A percentile compares a stretch with the other conserved stretches of the same genome.
phyloP scores from a whole-genome alignment of 1,284 basidiomycete species.

The Lentinula novae-zelandiae region DNA sequence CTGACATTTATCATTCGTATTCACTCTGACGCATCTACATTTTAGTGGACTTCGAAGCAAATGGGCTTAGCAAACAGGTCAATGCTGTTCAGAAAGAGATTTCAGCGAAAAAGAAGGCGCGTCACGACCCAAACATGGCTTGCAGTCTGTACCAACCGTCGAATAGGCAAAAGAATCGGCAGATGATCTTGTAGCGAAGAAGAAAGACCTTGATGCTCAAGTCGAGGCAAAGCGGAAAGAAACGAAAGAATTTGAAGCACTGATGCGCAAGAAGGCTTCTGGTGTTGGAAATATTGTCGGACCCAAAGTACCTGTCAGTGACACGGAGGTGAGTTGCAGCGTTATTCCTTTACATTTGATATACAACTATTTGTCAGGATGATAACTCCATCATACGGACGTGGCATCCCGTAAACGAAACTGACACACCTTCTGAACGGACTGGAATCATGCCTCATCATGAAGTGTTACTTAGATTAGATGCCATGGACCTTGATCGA shows the following conservation, averaged over 20 bases:
- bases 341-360: background rate
- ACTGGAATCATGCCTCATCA: slow-evolving; percentile 90
- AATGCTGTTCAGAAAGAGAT: slow-evolving; percentile 95
- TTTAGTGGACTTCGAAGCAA: slow-evolving; percentile 82
- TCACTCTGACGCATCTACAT: background rate
- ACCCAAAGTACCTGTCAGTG: slow-evolving; percentile 79
- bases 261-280: slow-evolving; percentile 79
- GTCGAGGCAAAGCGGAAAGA: slow-evolving; percentile 77
- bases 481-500: slow-evolving; percentile 95
- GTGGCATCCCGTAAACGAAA: slow-evolving; percentile 86
- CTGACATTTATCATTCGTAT: background rate
- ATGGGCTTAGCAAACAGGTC: slow-evolving; percentile 76
- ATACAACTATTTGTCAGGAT: slow-evolving; percentile 45
- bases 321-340: slow-evolving; percentile 71
- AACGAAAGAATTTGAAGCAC: slow-evolving; percentile 72
- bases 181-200: slow-evolving; percentile 79
- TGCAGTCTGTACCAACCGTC: background rate
- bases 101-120: slow-evolving; percentile 87
- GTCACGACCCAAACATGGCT: slow-evolving; percentile 3
- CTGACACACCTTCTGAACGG: slow-evolving; percentile 49
- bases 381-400: slow-evolving; percentile 82
- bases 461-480: slow-evolving; percentile 90
- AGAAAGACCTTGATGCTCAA: slow-evolving; percentile 77
- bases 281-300: slow-evolving; percentile 94
- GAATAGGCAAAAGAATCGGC: slow-evolving; percentile 85